Evolutionary conservation across 2,329 filamentous ascomycete genomes (phyloP).

Genomic region (Xylariaceae sp.): DNA sequence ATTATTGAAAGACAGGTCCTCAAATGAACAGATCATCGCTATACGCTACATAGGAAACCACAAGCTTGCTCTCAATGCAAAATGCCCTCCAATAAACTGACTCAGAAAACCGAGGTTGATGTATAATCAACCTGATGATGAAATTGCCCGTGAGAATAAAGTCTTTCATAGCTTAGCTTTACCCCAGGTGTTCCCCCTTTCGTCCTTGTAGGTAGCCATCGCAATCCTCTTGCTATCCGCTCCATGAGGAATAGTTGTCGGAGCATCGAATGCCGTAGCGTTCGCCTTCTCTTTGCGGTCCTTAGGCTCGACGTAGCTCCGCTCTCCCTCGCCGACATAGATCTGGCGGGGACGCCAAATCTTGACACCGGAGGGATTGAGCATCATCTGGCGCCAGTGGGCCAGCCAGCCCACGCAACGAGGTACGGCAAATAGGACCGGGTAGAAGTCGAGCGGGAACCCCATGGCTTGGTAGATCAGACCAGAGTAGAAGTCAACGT

Average conservation of each 20-base stretch:
- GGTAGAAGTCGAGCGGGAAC: slow-evolving; percentile 48
- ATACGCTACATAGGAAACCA: too few species aligned
- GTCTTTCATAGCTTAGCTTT: slow-evolving; percentile 25
- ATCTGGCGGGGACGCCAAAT: slow-evolving; percentile 47
- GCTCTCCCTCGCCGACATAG: slow-evolving; percentile 40
- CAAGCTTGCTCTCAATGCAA: too few species aligned
- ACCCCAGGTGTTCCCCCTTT: slow-evolving; percentile 29
- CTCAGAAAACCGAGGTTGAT: too few species aligned
- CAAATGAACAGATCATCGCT: too few species aligned
- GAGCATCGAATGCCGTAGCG: slow-evolving; percentile 32
- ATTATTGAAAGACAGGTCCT: too few species aligned
- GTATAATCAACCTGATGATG: too few species aligned
- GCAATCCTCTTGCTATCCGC: slow-evolving; percentile 38
- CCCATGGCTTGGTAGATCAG: slow-evolving; percentile 49
- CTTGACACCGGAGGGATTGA: slow-evolving; percentile 42
- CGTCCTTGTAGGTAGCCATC: slow-evolving; percentile 37
- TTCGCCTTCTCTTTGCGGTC: slow-evolving; percentile 30
- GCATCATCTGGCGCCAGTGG: slow-evolving; percentile 47
- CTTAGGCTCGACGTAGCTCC: slow-evolving; percentile 38
- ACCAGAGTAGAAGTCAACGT: slow-evolving; percentile 48
- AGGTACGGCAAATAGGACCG: slow-evolving; percentile 46
- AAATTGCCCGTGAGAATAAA: not conserved
- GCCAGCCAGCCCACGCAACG: slow-evolving; percentile 47
- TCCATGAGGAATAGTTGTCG: slow-evolving; percentile 34
- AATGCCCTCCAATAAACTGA: too few species aligned